A percentile compares a stretch with the other conserved stretches of the same genome.
phyloP scores from a whole-genome alignment of 2,329 filamentous ascomycete genomes.

The Fusarium avenaceum region DNA sequence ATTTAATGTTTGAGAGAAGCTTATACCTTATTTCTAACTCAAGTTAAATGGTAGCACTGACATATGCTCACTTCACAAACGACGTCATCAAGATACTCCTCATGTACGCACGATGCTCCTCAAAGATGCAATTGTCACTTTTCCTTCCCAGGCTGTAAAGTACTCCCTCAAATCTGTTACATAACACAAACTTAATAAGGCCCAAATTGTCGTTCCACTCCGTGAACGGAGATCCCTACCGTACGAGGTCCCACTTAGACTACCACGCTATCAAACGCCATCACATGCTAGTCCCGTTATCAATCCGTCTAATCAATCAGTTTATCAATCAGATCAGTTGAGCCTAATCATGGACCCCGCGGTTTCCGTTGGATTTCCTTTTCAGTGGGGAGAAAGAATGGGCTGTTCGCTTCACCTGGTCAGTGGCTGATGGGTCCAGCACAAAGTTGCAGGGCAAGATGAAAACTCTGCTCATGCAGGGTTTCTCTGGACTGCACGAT shows the following conservation, averaged over 20 bases:
- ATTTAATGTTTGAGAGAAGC: background rate
- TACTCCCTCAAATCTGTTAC: background rate
- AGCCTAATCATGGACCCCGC: background rate
- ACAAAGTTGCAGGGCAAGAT: too few relatives aligned
- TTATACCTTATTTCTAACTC: background rate
- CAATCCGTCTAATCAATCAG: slow-evolving; percentile 5
- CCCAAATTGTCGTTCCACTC: background rate
- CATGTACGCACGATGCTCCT: too few relatives aligned
- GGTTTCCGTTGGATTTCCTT: background rate
- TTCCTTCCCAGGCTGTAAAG: too few relatives aligned
- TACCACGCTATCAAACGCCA: background rate
- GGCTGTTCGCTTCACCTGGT: background rate
- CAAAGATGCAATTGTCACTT: too few relatives aligned
- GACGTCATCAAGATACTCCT: too few relatives aligned
- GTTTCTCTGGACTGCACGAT: background rate
- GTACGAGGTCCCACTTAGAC: background rate
- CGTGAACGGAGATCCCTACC: background rate
- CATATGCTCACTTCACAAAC: background rate
- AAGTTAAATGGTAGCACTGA: background rate
- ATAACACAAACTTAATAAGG: background rate
- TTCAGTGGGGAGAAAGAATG: too few relatives aligned
- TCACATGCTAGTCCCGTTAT: slow-evolving; percentile 1
- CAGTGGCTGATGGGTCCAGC: background rate
- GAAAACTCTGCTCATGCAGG: background rate
- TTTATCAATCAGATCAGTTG: slow-evolving; percentile 13